These are phyloP conservation scores for Mucor piriformis DNA, from an alignment of 371 early-diverging fungal species.

Conservation along the genomic window DNA sequence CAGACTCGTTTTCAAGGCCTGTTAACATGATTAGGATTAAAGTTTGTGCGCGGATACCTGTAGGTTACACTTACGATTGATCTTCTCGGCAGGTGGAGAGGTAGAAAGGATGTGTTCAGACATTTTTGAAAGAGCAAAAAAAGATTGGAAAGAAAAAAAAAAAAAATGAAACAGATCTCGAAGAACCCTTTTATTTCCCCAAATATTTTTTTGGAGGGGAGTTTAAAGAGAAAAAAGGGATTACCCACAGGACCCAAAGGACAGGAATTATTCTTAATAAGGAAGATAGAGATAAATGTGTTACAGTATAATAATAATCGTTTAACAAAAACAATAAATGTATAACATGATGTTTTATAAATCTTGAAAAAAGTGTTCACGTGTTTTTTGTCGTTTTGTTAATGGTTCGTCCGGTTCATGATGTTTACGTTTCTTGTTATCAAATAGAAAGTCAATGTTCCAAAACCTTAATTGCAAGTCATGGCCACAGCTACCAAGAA, in stretches of 20 bases:
- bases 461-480: constrained; percentile 85
- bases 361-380: constrained; percentile 5
- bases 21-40: too few relatives aligned
- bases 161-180: background rate
- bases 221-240: background rate
- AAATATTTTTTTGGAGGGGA: background rate
- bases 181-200: too few relatives aligned
- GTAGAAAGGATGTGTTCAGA: background rate
- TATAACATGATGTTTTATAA: background rate
- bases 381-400: constrained; percentile 3
- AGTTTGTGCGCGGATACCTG: too few relatives aligned
- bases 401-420: background rate
- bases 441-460: constrained; percentile 65
- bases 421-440: background rate
- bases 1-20: background rate
- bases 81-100: background rate
- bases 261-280: too few relatives aligned
- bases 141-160: background rate
- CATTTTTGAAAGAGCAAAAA: background rate
- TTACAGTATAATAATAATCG: too few relatives aligned
- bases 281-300: too few relatives aligned
- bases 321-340: too few relatives aligned
- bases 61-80: background rate
- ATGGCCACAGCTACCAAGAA: constrained; percentile 82
- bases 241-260: background rate